These are phyloP conservation scores for Mayamaea pseudoterrestris DNA, from an alignment of 108 stramenopile genomes.

Conservation along the genomic window DNA sequence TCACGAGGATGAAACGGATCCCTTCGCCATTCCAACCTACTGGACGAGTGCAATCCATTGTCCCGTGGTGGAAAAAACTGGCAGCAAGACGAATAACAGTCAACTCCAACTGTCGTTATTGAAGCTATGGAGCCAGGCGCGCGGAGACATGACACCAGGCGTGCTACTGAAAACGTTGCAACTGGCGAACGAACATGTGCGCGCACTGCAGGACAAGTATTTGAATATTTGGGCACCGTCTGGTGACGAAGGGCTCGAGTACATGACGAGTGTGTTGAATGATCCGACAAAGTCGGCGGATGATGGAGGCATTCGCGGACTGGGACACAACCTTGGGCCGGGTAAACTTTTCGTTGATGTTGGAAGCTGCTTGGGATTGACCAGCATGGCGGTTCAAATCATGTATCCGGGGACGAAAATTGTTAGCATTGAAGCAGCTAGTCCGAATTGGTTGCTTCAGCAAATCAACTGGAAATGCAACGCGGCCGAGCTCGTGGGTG, in stretches of 20 bases:
- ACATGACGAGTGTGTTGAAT: constrained; percentile 37
- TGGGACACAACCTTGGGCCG: constrained; percentile 32
- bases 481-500: constrained; percentile 25
- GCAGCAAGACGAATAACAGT: too few species aligned
- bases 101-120: constrained; percentile 45
- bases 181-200: constrained; percentile 31
- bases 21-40: not conserved
- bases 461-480: constrained; percentile 65
- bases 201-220: constrained; percentile 20
- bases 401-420: constrained; percentile 55
- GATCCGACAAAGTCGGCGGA: constrained; percentile 21
- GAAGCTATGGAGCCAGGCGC: constrained; percentile 56
- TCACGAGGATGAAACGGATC: not conserved
- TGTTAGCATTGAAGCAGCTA: constrained; percentile 63
- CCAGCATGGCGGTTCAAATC: constrained; percentile 38
- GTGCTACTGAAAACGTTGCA: constrained; percentile 30
- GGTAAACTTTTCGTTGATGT: constrained; percentile 73
- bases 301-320: constrained; percentile 29
- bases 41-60: constrained; percentile 23
- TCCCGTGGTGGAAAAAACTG: constrained; percentile 14
- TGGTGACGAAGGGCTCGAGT: constrained; percentile 37
- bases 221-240: constrained; percentile 58
- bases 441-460: constrained; percentile 70
- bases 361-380: constrained; percentile 55
- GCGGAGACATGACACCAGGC: constrained; percentile 39